Conservation (phyloP, 75 land plant species). For the Selaginella moellendorffii region DNA sequence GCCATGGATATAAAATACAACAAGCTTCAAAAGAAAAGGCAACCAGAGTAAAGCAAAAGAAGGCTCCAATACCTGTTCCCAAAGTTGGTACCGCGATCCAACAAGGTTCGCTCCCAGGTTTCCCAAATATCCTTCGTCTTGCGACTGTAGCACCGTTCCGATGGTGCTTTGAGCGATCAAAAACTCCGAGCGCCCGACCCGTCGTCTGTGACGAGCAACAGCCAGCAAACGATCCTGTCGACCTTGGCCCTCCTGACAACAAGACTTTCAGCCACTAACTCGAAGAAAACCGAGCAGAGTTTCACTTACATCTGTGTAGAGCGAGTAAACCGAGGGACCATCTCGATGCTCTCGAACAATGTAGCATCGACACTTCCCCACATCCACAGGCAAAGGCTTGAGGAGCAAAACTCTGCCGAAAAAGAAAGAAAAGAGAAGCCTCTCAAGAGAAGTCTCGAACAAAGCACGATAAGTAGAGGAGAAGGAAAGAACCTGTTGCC, state of each 20-base stretch:
- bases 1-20: not conserved
- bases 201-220: slow-evolving; percentile 43
- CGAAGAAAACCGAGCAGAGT: too few relatives aligned
- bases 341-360: slow-evolving; percentile 38
- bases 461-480: not conserved
- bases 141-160: slow-evolving; percentile 21
- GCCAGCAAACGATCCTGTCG: slow-evolving; percentile 61
- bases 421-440: not conserved
- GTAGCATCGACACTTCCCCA: slow-evolving; percentile 65
- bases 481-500: slow-evolving; percentile 36
- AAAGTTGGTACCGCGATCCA: slow-evolving; percentile 57
- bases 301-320: slow-evolving; percentile 55
- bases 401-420: slow-evolving; percentile 43
- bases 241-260: slow-evolving; percentile 81
- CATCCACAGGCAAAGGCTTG: slow-evolving; percentile 57
- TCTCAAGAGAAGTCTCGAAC: not conserved
- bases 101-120: slow-evolving; percentile 41
- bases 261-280: too few relatives aligned
- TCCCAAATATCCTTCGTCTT: slow-evolving; percentile 59
- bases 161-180: slow-evolving; percentile 37
- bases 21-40: not conserved
- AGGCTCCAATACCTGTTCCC: slow-evolving; percentile 52
- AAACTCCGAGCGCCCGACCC: slow-evolving; percentile 49
- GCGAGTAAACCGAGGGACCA: slow-evolving; percentile 39
- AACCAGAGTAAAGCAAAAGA: not conserved